Percentiles rank a stretch among this genome's conserved stretches.
phyloP scores from a whole-genome alignment of 495 filamentous ascomycete species.

The Talaromyces proteolyticus region DNA sequence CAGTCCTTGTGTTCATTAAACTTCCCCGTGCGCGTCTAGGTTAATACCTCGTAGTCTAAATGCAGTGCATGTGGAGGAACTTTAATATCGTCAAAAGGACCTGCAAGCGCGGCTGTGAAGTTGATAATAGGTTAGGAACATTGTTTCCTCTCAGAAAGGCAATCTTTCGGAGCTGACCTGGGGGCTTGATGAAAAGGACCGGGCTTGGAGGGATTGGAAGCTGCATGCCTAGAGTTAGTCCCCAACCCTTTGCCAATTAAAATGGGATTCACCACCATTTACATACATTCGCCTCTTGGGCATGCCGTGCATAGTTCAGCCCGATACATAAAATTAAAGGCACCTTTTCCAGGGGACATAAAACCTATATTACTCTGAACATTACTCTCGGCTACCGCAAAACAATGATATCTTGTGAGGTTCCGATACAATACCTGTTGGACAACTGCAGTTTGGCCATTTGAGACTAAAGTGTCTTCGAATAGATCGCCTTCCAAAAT shows the following conservation, averaged over 20 bases:
- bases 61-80: constrained; percentile 28
- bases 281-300: constrained; percentile 53
- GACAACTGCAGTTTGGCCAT: too few species aligned
- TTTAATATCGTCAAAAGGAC: constrained; percentile 50
- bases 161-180: constrained; percentile 49
- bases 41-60: constrained; percentile 61
- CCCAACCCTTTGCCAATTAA: constrained; percentile 28
- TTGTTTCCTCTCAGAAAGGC: background rate
- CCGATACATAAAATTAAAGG: constrained; percentile 56
- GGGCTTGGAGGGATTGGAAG: constrained; percentile 57
- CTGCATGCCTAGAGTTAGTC: background rate
- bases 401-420: constrained; percentile 1
- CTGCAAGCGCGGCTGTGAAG: constrained; percentile 46
- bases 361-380: constrained; percentile 30
- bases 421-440: background rate
- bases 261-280: too few species aligned
- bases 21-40: background rate
- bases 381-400: too few species aligned
- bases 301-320: constrained; percentile 69
- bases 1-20: constrained; percentile 45
- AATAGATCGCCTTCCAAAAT: background rate
- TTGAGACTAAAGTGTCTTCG: too few species aligned
- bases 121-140: background rate
- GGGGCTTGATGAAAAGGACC: constrained; percentile 68
- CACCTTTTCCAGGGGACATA: constrained; percentile 33